Conservation (phyloP, 164 flowering plant genomes). For the Berberis thunbergii region DNA sequence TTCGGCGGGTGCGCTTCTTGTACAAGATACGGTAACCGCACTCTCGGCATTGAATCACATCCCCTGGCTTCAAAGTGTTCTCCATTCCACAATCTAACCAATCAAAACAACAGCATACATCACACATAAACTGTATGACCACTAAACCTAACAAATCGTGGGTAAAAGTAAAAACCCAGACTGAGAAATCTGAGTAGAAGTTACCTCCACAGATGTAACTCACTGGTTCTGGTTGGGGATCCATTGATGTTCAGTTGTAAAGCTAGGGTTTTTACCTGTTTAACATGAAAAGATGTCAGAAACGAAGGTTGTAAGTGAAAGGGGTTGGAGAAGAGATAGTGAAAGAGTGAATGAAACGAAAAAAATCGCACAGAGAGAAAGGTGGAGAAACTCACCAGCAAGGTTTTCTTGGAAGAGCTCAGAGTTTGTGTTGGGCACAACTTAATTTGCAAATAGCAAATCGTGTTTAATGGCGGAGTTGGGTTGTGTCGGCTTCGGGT, state of each 20-base stretch:
- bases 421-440: too few relatives aligned
- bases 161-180: not conserved
- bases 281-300: too few relatives aligned
- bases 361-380: too few relatives aligned
- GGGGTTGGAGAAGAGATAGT: too few relatives aligned
- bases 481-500: too few relatives aligned
- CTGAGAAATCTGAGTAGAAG: not conserved
- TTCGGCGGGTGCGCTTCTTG: conserved; percentile 94
- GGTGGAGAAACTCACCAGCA: too few relatives aligned
- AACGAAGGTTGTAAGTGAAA: too few relatives aligned
- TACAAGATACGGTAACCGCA: conserved; percentile 91
- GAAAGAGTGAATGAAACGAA: too few relatives aligned
- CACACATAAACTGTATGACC: not conserved
- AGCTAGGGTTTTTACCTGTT: too few relatives aligned
- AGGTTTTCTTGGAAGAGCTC: too few relatives aligned
- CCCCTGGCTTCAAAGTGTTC: conserved; percentile 77
- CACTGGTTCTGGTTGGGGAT: conserved; percentile 74
- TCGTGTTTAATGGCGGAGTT: too few relatives aligned
- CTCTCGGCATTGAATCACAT: conserved; percentile 90
- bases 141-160: not conserved
- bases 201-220: conserved; percentile 84
- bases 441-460: too few relatives aligned
- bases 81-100: conserved; percentile 77
- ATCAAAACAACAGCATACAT: not conserved
- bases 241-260: conserved; percentile 26